Conservation (phyloP, 2,329 filamentous ascomycete species). For the Trichophyton rubrum region DNA sequence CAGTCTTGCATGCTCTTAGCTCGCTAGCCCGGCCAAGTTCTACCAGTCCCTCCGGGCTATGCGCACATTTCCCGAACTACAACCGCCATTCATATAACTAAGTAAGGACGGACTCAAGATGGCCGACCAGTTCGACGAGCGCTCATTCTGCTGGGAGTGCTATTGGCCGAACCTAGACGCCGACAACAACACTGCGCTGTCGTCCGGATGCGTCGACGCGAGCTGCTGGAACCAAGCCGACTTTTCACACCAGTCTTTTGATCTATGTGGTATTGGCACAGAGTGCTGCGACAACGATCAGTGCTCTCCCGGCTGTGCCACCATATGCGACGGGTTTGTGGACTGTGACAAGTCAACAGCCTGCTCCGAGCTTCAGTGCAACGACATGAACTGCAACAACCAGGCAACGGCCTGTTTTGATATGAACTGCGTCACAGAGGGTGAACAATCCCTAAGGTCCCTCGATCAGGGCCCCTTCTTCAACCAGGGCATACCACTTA, state of each 20-base stretch:
- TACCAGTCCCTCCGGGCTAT: neutral
- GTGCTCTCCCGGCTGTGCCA: constrained; percentile 28
- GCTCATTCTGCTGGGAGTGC: constrained; percentile 31
- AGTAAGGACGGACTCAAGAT: constrained; percentile 1
- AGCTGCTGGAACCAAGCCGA: constrained; percentile 22
- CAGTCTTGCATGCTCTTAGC: neutral
- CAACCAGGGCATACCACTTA: constrained; percentile 4
- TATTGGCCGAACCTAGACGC: constrained; percentile 31
- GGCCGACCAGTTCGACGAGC: constrained; percentile 8
- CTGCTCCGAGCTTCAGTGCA: constrained; percentile 26
- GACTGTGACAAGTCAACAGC: constrained; percentile 28
- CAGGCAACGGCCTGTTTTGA: constrained; percentile 29
- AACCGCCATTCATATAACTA: neutral
- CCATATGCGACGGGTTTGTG: constrained; percentile 31
- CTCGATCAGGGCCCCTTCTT: constrained; percentile 3
- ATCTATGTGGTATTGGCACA: constrained; percentile 21
- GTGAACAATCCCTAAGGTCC: neutral
- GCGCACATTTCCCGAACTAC: neutral
- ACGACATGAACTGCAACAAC: constrained; percentile 19
- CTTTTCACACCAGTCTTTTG: constrained; percentile 19
- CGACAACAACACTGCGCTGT: constrained; percentile 17
- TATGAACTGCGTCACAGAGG: constrained; percentile 18
- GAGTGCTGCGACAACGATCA: constrained; percentile 30
- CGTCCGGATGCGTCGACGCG: constrained; percentile 16
- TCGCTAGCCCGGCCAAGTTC: neutral